A percentile compares a stretch with the other conserved stretches of the same genome.
phyloP scores from a whole-genome alignment of 2,329 filamentous ascomycete genomes.

The Aspergillus quadricinctus region DNA sequence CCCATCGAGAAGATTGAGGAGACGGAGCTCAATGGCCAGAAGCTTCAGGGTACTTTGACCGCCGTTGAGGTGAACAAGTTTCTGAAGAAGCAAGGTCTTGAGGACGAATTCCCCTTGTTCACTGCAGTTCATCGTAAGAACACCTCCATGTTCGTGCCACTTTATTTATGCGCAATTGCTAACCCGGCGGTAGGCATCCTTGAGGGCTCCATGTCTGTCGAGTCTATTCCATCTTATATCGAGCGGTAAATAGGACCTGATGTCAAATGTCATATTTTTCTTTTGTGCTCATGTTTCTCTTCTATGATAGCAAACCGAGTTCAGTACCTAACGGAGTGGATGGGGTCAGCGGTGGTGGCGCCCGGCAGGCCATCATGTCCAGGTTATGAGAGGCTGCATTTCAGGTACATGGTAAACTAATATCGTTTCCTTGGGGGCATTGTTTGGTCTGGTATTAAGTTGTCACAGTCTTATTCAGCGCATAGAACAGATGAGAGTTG shows the following conservation, averaged over 20 bases:
- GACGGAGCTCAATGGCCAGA: slow-evolving; percentile 90
- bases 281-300: slow-evolving; percentile 4
- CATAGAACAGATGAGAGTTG: not conserved
- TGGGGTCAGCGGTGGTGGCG: slow-evolving; percentile 8
- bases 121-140: slow-evolving; percentile 70
- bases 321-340: slow-evolving; percentile 5
- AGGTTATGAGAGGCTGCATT: slow-evolving; percentile 11
- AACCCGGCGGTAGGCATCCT: slow-evolving; percentile 57
- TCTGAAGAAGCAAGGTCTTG: slow-evolving; percentile 70
- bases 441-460: not conserved
- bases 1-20: slow-evolving; percentile 83
- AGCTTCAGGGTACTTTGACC: slow-evolving; percentile 89
- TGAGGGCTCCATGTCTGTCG: slow-evolving; percentile 68
- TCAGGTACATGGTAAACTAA: not conserved
- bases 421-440: not conserved
- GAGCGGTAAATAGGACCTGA: slow-evolving; percentile 34
- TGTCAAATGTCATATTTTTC: slow-evolving; percentile 6
- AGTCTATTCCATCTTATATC: slow-evolving; percentile 74
- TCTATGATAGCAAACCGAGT: slow-evolving; percentile 17
- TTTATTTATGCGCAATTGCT: slow-evolving; percentile 13
- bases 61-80: slow-evolving; percentile 89
- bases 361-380: slow-evolving; percentile 10
- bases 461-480: not conserved
- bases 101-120: slow-evolving; percentile 85
- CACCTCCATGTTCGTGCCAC: slow-evolving; percentile 4